Evolutionary conservation across 2,329 filamentous ascomycete genomes (phyloP), one percentile per base, ranked within the genome.

Genomic region (Ophiostoma quercus): DNA sequence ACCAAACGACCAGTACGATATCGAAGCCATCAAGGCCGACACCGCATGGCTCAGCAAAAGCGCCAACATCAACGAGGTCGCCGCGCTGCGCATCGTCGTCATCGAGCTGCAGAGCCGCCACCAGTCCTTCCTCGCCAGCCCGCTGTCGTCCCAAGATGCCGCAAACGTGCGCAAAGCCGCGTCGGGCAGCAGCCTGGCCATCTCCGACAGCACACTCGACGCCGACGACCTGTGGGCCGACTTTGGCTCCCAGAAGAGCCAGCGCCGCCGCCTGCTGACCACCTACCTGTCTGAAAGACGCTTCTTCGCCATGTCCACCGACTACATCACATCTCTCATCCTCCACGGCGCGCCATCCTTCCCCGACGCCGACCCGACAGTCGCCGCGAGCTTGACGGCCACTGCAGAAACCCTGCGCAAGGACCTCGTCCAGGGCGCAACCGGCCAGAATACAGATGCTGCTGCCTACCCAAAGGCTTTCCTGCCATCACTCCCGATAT

Each of bases 61-160:
- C 76, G 87, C 89, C 67, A 84, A 87, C 63, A 87, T 97, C 73
- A 92, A 95, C 78, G 89, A 97, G 78, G 82, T 95, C 62, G 87
- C 90, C 14, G 93, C 94, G 34, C 82, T 99, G 75, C 87, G 95
- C 71, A 84, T 96, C 62, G 89, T 89, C 2, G 82, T 96, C 7
- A 80, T 95, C 65, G 95, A 98, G 83, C 91, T 90, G 83, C 94
- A 98, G 79, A 87, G 86, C 73, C 87, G 92, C 47, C 83, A 92
- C n/a, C 84, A 87, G n/a, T 84, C 84, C 65, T 89, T 93, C 74
- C 84, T 97, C 1, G 83, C 88, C 60, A 86, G 85, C 16, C 87
- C 88, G 1, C 87, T 94, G 70, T 92, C 92, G 0, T 88, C 89
- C 66, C 92, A 95, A 74, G 92, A 96, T 81, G 83, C 88, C 19